phyloP scores from a whole-genome alignment of 768 basidiomycete genomes.

The Artomyces pyxidatus region DNA sequence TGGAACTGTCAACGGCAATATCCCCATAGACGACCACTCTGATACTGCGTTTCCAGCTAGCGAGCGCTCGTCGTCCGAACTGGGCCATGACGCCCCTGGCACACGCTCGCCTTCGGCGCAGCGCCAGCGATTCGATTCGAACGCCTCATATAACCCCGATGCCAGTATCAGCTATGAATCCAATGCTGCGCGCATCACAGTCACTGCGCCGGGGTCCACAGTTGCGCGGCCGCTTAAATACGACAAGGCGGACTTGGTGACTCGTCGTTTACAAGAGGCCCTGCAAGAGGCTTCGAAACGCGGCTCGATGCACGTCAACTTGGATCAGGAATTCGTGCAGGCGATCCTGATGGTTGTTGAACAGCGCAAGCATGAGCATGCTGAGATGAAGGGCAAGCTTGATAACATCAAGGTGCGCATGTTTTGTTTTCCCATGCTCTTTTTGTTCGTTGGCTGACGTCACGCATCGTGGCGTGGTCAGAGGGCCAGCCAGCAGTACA shows the following conservation, averaged over 20 bases:
- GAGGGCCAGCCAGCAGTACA: conserved; percentile 88
- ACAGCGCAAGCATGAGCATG: conserved; percentile 49
- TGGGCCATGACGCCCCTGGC: conserved; percentile 15
- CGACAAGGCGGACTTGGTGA: conserved; percentile 38
- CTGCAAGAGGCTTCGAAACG: conserved; percentile 52
- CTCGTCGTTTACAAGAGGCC: conserved; percentile 50
- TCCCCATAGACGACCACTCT: neutral
- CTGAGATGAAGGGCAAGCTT: conserved; percentile 64
- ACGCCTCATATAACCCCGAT: conserved; percentile 16
- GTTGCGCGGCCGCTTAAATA: conserved; percentile 22
- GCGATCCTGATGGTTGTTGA: conserved; percentile 61
- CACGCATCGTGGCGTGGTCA: conserved; percentile 23
- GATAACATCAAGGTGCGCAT: conserved; percentile 78
- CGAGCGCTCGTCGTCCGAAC: conserved; percentile 26
- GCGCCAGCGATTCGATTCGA: conserved; percentile 22
- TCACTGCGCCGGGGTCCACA: conserved; percentile 35
- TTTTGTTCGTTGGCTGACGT: neutral
- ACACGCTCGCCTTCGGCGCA: conserved; percentile 3
- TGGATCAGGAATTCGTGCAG: conserved; percentile 71
- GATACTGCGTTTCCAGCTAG: neutral
- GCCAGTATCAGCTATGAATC: conserved; percentile 8
- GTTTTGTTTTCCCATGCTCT: conserved; percentile 4
- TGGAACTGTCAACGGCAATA: conserved; percentile 2
- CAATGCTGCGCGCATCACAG: conserved; percentile 31
- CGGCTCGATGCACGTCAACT: conserved; percentile 49